phyloP scores from a whole-genome alignment of 2,329 filamentous ascomycete genomes.

The Fusarium sp. region DNA sequence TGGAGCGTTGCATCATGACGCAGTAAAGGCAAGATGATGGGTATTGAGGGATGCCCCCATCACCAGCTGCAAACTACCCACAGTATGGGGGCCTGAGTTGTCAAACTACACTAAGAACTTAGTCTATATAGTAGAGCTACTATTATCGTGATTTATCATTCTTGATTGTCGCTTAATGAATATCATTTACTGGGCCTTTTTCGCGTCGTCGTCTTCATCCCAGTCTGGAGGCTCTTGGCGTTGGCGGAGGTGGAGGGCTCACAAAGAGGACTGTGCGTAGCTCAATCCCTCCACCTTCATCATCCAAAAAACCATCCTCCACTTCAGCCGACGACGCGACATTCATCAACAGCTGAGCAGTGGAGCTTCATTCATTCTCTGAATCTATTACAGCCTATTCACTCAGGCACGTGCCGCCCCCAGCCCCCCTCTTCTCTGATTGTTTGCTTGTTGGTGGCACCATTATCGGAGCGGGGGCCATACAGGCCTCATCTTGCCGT shows the following conservation, averaged over 20 bases:
- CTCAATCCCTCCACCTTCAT: not conserved
- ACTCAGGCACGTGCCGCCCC: not conserved
- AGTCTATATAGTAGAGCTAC: not conserved
- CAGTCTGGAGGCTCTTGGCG: not conserved
- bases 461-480: not conserved
- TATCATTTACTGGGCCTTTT: not conserved
- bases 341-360: slow-evolving; percentile 17
- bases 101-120: not conserved
- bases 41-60: not conserved
- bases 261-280: slow-evolving; percentile 18
- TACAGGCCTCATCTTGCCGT: not conserved
- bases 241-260: not conserved
- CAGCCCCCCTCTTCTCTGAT: not conserved
- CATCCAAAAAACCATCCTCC: slow-evolving; percentile 12
- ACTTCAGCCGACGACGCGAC: not conserved
- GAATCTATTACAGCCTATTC: not conserved
- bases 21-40: not conserved
- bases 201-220: not conserved
- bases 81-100: not conserved
- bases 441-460: not conserved
- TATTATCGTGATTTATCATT: not conserved
- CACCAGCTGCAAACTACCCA: not conserved
- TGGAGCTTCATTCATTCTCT: slow-evolving; percentile 3
- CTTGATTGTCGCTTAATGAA: not conserved
- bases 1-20: not conserved